These are phyloP conservation scores for Ophiorrhiza pumila DNA, from an alignment of 257 asterid genomes.

Conservation along the genomic window DNA sequence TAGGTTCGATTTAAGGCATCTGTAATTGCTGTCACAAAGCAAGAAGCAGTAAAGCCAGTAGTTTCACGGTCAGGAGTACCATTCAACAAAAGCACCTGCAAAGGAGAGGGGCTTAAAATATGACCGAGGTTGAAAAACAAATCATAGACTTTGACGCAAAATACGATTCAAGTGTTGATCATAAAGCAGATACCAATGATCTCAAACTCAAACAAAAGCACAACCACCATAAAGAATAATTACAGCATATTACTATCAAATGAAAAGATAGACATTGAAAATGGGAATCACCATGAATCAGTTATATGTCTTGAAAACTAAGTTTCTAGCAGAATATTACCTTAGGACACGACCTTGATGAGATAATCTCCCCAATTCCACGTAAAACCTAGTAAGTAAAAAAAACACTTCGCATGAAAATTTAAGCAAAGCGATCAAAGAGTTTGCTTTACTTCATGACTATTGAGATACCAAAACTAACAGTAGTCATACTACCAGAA, in stretches of 20 bases:
- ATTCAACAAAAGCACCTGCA: conserved; percentile 82
- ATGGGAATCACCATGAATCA: not conserved
- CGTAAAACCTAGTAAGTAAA: conserved; percentile 64
- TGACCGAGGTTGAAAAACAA: not conserved
- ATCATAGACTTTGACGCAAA: not conserved
- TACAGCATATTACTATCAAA: not conserved
- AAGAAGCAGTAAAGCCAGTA: conserved; percentile 71
- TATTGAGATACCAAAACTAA: conserved; percentile 2
- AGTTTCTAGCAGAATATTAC: conserved; percentile 29
- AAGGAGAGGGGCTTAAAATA: conserved; percentile 20
- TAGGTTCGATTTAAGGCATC: conserved; percentile 89
- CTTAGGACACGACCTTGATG: conserved; percentile 80
- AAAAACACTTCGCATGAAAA: not conserved
- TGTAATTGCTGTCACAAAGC: conserved; percentile 87
- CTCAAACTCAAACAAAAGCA: not conserved
- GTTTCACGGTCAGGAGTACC: conserved; percentile 92
- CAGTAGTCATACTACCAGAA: not conserved
- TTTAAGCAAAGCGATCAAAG: not conserved
- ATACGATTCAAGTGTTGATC: not conserved
- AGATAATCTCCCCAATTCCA: conserved; percentile 80
- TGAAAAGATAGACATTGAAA: not conserved
- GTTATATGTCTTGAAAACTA: not conserved
- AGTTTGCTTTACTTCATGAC: not conserved
- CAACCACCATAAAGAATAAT: not conserved
- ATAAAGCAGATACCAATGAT: not conserved